These are phyloP conservation scores for Russula emetica DNA, from an alignment of 768 basidiomycete genomes.

Conservation along the genomic window DNA sequence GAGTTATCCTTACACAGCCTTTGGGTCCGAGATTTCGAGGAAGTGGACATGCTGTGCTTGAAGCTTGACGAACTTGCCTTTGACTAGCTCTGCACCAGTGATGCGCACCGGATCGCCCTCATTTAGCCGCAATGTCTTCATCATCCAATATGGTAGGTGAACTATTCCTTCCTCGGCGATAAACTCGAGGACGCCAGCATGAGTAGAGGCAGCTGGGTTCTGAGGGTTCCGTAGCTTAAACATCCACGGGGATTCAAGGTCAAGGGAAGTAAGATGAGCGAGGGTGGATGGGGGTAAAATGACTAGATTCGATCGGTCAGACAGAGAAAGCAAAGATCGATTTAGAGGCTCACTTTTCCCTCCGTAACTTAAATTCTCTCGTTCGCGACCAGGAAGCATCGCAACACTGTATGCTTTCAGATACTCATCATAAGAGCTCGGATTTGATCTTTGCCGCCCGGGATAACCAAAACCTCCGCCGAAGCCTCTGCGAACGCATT, in stretches of 20 bases:
- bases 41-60: constrained; percentile 96
- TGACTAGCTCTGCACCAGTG: constrained; percentile 79
- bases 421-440: constrained; percentile 85
- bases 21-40: constrained; percentile 94
- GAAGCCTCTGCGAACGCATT: constrained; percentile 44
- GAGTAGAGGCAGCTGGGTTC: constrained; percentile 80
- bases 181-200: constrained; percentile 97
- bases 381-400: constrained; percentile 81
- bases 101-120: constrained; percentile 96
- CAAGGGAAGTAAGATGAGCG: constrained; percentile 79
- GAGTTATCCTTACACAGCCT: constrained; percentile 76
- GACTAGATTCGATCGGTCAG: constrained; percentile 46
- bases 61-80: constrained; percentile 94
- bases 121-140: constrained; percentile 88
- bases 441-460: constrained; percentile 46
- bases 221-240: constrained; percentile 92
- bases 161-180: constrained; percentile 96
- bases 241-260: constrained; percentile 91
- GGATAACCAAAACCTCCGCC: constrained; percentile 47
- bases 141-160: constrained; percentile 98
- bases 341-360: constrained; percentile 80
- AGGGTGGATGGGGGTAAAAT: constrained; percentile 97
- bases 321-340: constrained; percentile 21
- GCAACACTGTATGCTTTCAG: constrained; percentile 93
- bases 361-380: constrained; percentile 91